Conservation (phyloP, 2,329 filamentous ascomycete species). For the Gliomastix tumulicola region DNA sequence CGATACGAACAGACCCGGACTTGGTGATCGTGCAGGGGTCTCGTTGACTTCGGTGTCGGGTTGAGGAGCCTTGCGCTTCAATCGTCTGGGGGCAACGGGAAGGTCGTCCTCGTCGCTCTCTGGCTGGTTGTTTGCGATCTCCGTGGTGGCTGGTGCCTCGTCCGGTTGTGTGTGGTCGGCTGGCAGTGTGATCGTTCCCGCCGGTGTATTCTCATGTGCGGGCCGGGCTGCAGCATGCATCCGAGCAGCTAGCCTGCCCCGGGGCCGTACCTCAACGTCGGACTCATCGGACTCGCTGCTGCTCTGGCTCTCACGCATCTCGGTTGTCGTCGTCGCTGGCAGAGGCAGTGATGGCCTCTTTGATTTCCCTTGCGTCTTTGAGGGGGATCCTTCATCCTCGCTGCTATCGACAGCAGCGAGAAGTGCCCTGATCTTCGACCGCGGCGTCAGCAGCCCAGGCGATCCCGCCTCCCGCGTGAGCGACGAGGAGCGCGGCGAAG, state of each 20-base stretch:
- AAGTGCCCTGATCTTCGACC: conserved; percentile 47
- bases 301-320: too few species aligned
- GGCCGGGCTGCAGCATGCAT: conserved; percentile 38
- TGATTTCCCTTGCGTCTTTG: conserved; percentile 6
- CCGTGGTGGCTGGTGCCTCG: too few species aligned
- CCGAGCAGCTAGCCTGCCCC: conserved; percentile 57
- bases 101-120: conserved; percentile 33
- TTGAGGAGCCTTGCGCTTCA: conserved; percentile 24
- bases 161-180: conserved; percentile 18
- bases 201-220: background rate
- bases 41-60: conserved; percentile 18
- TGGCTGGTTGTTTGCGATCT: conserved; percentile 21
- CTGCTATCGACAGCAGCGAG: conserved; percentile 42
- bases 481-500: too few species aligned
- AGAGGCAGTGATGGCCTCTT: too few species aligned
- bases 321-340: conserved; percentile 27
- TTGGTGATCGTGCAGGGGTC: conserved; percentile 15
- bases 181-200: conserved; percentile 4
- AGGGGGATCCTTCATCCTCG: conserved; percentile 32
- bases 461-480: too few species aligned
- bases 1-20: conserved; percentile 48
- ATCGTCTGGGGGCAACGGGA: conserved; percentile 30
- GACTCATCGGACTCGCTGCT: conserved; percentile 26
- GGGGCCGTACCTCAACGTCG: conserved; percentile 37
- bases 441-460: conserved; percentile 40